Conservation (phyloP, 257 asterid species). For the Scutellaria barbata region DNA sequence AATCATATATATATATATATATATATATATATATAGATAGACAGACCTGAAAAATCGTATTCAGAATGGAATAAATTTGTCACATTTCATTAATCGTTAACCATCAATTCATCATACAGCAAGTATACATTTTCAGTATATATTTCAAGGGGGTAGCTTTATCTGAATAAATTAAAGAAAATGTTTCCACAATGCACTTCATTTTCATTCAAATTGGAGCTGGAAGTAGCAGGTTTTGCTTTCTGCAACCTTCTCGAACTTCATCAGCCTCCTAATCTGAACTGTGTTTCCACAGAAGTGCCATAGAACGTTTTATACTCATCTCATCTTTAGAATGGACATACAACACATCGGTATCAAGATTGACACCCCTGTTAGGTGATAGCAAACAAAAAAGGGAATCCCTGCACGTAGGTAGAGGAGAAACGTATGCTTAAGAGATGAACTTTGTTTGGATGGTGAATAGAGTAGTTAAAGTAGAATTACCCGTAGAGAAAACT, state of each 20-base stretch:
- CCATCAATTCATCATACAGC: not conserved
- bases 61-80: slow-evolving; percentile 10
- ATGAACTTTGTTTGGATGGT: not conserved
- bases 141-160: slow-evolving; percentile 4
- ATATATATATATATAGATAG: too few relatives aligned
- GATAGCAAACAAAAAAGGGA: slow-evolving; percentile 9
- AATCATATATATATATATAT: too few relatives aligned
- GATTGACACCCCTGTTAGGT: slow-evolving; percentile 20
- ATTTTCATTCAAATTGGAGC: slow-evolving; percentile 30
- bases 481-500: slow-evolving; percentile 52
- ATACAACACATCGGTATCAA: slow-evolving; percentile 10
- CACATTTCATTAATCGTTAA: slow-evolving; percentile 23
- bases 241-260: slow-evolving; percentile 15
- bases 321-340: not conserved
- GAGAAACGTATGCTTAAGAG: slow-evolving; percentile 14
- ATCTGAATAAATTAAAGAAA: slow-evolving; percentile 8
- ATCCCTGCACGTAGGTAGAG: slow-evolving; percentile 40
- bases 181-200: slow-evolving; percentile 21
- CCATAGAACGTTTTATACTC: not conserved
- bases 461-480: slow-evolving; percentile 7
- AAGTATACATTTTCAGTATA: slow-evolving; percentile 25
- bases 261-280: not conserved
- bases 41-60: not conserved
- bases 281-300: slow-evolving; percentile 3
- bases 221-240: slow-evolving; percentile 12